Evolutionary conservation across 2,329 filamentous ascomycete genomes (phyloP), one percentile per base, ranked within the genome.

Genomic region (Mycosphaerelloides madeirae): DNA sequence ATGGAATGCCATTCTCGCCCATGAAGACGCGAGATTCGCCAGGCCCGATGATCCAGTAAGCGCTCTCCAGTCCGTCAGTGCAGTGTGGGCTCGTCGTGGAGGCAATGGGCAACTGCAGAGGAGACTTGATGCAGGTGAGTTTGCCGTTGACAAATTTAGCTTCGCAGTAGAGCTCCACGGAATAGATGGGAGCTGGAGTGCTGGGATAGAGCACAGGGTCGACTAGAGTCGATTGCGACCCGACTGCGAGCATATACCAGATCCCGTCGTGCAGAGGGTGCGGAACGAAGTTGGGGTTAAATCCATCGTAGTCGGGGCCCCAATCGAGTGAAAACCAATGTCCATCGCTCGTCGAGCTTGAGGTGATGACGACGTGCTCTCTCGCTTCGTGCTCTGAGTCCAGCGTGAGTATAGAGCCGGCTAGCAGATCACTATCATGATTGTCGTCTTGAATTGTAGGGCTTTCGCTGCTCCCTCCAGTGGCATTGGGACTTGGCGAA

Each of bases 11-110:
- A 0, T 68, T 58, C 0, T 77, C 78, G 0, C 76, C 77, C 45
- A 72, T 74, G 53, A 81, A 78, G 9, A 79, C 72, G 3, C 79
- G 69, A 1, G 77, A 77, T 54, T 82, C 79, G 51, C 78, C 78
- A 0, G 79, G 78, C 0, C 79, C 79, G 14, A 71, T 57, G 47
- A 69, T 75, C 46, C 72, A 52, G n/a, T n/a, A n/a, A 3, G 25
- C n/a, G 8, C 18, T 33, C 7, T 38, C 19, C 3, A 29, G 29
- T 18, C 35, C 36, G 35, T 33, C 42, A 9, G 34, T 38, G 42
- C 42, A 44, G 14, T 44, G n/a, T 7, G 35, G 29, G 36, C 42
- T 44, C 6, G 14, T 40, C 12, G 42, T 29, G 13, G 36, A 14
- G 6, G 40, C 36, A 7, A 19, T 28, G 14, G 40, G 22, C 3